Evolutionary conservation across 2,329 filamentous ascomycete genomes (phyloP), one percentile per base, ranked within the genome.

Genomic region (Trichophyton schoenleinii): DNA sequence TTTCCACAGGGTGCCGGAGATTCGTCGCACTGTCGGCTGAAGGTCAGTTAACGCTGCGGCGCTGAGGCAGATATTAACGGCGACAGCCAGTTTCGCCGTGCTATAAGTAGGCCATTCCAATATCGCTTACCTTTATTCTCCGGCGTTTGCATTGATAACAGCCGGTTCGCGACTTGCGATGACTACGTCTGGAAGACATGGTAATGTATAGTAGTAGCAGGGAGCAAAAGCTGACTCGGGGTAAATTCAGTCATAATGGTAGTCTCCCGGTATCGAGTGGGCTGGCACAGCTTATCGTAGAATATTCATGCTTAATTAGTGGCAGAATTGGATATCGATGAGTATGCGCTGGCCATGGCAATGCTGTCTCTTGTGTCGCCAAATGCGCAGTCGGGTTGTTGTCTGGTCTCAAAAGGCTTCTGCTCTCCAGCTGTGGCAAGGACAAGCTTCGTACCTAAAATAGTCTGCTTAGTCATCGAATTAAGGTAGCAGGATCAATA

Each of bases 71-170:
- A 7, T 28, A 18, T 6, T 48, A 22, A 22, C 25, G 46, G 46
- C 20, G 11, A 52, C 9, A 15, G 0, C 2, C 9, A 6, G 20
- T 52, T 15, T 28, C 22, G 34, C 34, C 34, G 31, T 52, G 52
- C 28, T 36, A 9, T 28, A 55, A 55, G 18, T 18, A 9, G 48
- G 53, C 1, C 22, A 52, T 15, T 11, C 25, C 7, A 18, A 3
- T 48, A 22, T 13, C 11, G 44, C 67, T 60, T 67, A 72, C 70
- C 70, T 73, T 73, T 61, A 73, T 67, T 61, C 72, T 72, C 42
- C 70, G 61, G 62, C 67, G 62, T 61, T 73, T 73, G 62, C 70
- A 73, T 61, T 72, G 69, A 8, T 66, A 38, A 60, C 71, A 73
- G 9, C 71, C 71, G 8, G 64, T 68, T 11, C 71, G 65, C 34